A percentile compares a stretch with the other conserved stretches of the same genome.
Evolutionary conservation across 495 filamentous ascomycete genomes (phyloP).

Genomic region (Penicillium soppii): DNA sequence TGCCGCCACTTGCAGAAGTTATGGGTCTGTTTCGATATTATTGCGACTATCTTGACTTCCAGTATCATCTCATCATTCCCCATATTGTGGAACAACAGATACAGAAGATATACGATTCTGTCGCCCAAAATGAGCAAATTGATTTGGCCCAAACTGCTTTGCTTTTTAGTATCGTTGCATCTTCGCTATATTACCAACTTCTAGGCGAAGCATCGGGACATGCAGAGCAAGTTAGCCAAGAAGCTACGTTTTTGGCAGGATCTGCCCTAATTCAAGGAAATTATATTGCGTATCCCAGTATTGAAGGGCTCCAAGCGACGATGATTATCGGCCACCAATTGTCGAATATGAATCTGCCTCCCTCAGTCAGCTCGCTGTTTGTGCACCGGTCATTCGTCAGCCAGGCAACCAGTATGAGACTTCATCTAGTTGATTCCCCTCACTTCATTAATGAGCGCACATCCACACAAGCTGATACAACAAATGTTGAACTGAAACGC

Average conservation of each 20-base stretch:
- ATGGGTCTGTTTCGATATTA: slow-evolving; percentile 37
- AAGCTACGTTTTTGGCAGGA: slow-evolving; percentile 30
- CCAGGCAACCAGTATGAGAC: slow-evolving; percentile 41
- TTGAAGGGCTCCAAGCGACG: slow-evolving; percentile 48
- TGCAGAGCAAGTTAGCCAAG: slow-evolving; percentile 28
- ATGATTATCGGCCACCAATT: slow-evolving; percentile 38
- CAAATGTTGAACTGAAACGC: slow-evolving; percentile 38
- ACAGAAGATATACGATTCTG: slow-evolving; percentile 29
- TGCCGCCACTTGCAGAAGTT: slow-evolving; percentile 29
- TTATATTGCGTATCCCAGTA: slow-evolving; percentile 32
- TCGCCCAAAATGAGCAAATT: slow-evolving; percentile 9
- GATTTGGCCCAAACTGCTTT: slow-evolving; percentile 33
- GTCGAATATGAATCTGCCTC: slow-evolving; percentile 23
- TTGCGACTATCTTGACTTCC: slow-evolving; percentile 33
- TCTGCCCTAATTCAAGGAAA: slow-evolving; percentile 38
- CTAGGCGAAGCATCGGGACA: slow-evolving; percentile 21
- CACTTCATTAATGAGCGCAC: slow-evolving; percentile 12
- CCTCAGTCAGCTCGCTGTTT: slow-evolving; percentile 35
- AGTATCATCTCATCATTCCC: slow-evolving; percentile 39
- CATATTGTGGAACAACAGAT: slow-evolving; percentile 27
- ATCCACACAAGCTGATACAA: slow-evolving; percentile 12
- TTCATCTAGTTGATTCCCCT: slow-evolving; percentile 43
- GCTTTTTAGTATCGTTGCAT: slow-evolving; percentile 39
- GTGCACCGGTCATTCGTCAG: slow-evolving; percentile 30
- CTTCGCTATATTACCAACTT: slow-evolving; percentile 35